Base-by-base conservation (phyloP, 192 early-diverging fungal species). In the Coemansia sp. region DNA sequence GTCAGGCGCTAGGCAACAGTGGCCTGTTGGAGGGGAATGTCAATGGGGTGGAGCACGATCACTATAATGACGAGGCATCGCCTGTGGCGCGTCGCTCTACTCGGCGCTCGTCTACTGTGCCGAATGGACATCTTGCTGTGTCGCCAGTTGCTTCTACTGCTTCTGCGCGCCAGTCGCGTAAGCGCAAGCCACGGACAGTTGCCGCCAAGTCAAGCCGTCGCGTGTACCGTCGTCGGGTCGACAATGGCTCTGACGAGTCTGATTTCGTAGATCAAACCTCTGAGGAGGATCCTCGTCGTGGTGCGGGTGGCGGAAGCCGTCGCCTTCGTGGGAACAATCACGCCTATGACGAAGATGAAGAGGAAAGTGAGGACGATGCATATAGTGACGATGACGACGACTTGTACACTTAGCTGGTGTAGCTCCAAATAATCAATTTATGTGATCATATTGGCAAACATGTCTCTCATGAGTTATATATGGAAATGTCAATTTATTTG, bases 121-220 rank as follows among this genome's bases (percentile, higher is more conserved):
- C 59, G 17, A 24, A 36, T 60, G 59, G 62, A 17, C 27, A 16
- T 8, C 35, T 6, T 19, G 19, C 35, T 21, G 19, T n/a, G 37
- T 29, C 60, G 4, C 35, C 62, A 24, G 29, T 33, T 41, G 42
- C 27, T 35, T 13, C n/a, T 19, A 14, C 16, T 6, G 27, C 8
- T 10, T 19, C 35, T 21, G 21, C 21, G 36, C 59, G 59, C 36
- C 56, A 6, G 37, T 24, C 73, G 21, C 73, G 67, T 24, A 75
- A 75, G 57, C 74, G 68, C 39, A 69, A 75, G 50, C 29, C 48
- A 4, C 63, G 16, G 9, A 13, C 68, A 2, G 53, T 27, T 14
- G 24, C 63, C 16, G 59, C 50, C 44, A 61, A 56, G 24, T 17
- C 40, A 46, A 21, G 63, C 24, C 63, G 42, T 13, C 54, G 65